A percentile compares a stretch with the other conserved stretches of the same genome.
These are phyloP conservation scores for Kodamaea plutei DNA, from an alignment of 1,139 yeast genomes.

Conservation along the genomic window DNA sequence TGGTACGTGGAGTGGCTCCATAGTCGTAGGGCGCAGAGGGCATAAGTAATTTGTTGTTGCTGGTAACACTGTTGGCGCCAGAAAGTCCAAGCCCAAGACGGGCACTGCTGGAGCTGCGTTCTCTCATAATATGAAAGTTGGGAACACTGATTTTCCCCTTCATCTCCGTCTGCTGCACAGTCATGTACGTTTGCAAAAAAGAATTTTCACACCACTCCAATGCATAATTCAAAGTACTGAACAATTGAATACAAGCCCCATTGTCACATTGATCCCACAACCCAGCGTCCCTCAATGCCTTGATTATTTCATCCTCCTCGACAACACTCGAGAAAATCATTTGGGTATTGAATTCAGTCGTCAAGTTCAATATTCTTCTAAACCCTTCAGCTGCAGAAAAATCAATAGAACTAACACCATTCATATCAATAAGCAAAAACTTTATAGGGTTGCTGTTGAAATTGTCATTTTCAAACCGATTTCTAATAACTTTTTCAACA, in stretches of 20 bases:
- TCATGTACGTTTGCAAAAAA: conserved; percentile 64
- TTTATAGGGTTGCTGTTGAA: conserved; percentile 59
- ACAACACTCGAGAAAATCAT: conserved; percentile 74
- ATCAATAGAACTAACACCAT: conserved; percentile 78
- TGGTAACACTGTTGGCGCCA: conserved; percentile 5
- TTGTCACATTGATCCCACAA: conserved; percentile 48
- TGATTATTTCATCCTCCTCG: conserved; percentile 57
- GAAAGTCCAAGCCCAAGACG: conserved; percentile 6
- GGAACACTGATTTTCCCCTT: conserved; percentile 17
- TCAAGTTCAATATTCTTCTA: conserved; percentile 75
- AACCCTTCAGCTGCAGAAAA: conserved; percentile 97
- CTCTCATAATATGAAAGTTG: conserved; percentile 10
- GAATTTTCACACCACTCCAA: conserved; percentile 96
- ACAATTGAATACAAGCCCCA: conserved; percentile 51
- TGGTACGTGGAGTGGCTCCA: conserved; percentile 60
- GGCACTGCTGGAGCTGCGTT: conserved; percentile 9
- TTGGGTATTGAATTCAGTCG: conserved; percentile 66
- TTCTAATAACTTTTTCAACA: conserved; percentile 71
- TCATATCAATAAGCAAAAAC: conserved; percentile 79
- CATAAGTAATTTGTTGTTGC: conserved; percentile 4
- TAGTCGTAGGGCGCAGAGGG: conserved; percentile 14
- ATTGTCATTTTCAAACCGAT: conserved; percentile 57
- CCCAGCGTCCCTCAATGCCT: conserved; percentile 69
- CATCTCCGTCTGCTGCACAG: conserved; percentile 17
- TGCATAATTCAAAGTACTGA: conserved; percentile 77